phyloP scores from a whole-genome alignment of 306 rosid genomes.

The Prunus campanulata region DNA sequence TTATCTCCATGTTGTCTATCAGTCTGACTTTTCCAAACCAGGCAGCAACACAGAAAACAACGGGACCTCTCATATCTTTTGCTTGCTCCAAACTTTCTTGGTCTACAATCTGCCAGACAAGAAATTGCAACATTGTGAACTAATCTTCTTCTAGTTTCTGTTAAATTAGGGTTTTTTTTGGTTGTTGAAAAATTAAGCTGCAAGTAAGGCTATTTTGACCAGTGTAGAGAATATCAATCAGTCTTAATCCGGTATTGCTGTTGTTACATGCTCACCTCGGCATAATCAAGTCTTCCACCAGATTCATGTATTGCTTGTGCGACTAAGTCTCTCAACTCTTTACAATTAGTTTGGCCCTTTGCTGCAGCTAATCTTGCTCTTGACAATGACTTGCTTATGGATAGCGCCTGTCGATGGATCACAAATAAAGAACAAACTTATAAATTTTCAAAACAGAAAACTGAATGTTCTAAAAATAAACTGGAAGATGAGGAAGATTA shows the following conservation, averaged over 20 bases:
- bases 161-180: not conserved
- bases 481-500: no score
- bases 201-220: no score
- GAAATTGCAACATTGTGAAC: not conserved
- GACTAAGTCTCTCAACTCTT: constrained; percentile 47
- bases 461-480: not conserved
- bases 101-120: constrained; percentile 61
- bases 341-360: constrained; percentile 58
- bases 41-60: constrained; percentile 80
- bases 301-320: constrained; percentile 52
- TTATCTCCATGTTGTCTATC: constrained; percentile 81
- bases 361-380: constrained; percentile 59
- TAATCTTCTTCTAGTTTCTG: not conserved
- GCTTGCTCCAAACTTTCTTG: constrained; percentile 59
- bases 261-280: constrained; percentile 53
- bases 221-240: no score
- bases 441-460: not conserved
- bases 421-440: not conserved
- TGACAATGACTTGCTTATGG: constrained; percentile 67
- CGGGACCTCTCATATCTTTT: constrained; percentile 63
- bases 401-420: constrained; percentile 57
- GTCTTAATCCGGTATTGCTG: not conserved
- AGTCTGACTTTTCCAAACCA: constrained; percentile 84
- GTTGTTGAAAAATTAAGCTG: no score
- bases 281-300: constrained; percentile 85